phyloP scores from a whole-genome alignment of 495 filamentous ascomycete species.

The Hypoxylon fuscum region DNA sequence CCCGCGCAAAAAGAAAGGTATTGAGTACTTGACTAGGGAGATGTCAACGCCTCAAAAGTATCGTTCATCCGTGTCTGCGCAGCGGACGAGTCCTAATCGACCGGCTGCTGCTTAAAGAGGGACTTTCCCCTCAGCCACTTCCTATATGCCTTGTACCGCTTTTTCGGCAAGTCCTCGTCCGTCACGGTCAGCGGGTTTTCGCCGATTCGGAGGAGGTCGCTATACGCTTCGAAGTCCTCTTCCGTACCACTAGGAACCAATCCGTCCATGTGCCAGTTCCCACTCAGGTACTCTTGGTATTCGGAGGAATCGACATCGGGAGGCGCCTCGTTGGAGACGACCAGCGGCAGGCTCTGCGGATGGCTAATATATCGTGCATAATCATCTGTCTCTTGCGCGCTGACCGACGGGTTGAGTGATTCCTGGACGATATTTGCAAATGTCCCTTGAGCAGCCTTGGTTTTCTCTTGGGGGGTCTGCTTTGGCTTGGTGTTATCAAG shows the following conservation, averaged over 20 bases:
- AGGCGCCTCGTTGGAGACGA: slow-evolving; percentile 74
- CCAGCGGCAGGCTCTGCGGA: slow-evolving; percentile 87
- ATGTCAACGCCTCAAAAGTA: slow-evolving; percentile 13
- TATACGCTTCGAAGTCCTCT: slow-evolving; percentile 78
- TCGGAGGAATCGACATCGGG: slow-evolving; percentile 65
- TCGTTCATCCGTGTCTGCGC: slow-evolving; percentile 10
- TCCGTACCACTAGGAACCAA: slow-evolving; percentile 51
- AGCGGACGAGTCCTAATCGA: slow-evolving; percentile 60
- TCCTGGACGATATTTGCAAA: slow-evolving; percentile 83
- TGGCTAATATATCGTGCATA: slow-evolving; percentile 93
- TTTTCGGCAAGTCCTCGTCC: slow-evolving; percentile 84
- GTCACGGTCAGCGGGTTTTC: slow-evolving; percentile 89
- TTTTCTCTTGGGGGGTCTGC: slow-evolving; percentile 66
- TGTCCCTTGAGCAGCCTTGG: slow-evolving; percentile 81
- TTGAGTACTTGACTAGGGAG: too few species aligned
- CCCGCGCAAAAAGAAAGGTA: background rate
- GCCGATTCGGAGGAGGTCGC: slow-evolving; percentile 74
- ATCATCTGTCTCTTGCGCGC: slow-evolving; percentile 76
- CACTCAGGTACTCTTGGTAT: slow-evolving; percentile 77
- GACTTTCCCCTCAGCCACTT: slow-evolving; percentile 95
- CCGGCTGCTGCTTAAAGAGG: slow-evolving; percentile 87
- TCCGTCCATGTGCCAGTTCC: slow-evolving; percentile 56
- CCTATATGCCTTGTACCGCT: slow-evolving; percentile 93
- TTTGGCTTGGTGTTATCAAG: slow-evolving; percentile 44
- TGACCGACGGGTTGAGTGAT: slow-evolving; percentile 82